phyloP scores from a whole-genome alignment of 345 rosid species.

The Erysimum cheiranthoides region DNA sequence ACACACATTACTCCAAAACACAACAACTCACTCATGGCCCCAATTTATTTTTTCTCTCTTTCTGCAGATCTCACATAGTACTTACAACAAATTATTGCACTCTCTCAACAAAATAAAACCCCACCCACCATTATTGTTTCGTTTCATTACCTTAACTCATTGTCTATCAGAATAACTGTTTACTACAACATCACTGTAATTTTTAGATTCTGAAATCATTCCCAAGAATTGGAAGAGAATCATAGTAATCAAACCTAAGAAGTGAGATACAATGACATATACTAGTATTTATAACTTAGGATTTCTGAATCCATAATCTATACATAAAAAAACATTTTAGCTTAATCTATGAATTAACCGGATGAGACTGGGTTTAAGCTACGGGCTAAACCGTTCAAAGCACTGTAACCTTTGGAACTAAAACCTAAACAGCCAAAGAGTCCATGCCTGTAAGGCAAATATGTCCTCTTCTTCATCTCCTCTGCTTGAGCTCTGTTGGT shows the following conservation, averaged over 20 bases:
- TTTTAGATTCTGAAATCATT: slow-evolving; percentile 25
- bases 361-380: slow-evolving; percentile 94
- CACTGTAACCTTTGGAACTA: slow-evolving; percentile 94
- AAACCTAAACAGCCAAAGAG: slow-evolving; percentile 96
- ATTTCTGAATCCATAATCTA: slow-evolving; percentile 13
- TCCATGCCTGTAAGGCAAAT: slow-evolving; percentile 92
- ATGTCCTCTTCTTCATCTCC: slow-evolving; percentile 96
- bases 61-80: slow-evolving; percentile 32
- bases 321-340: slow-evolving; percentile 26
- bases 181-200: slow-evolving; percentile 26
- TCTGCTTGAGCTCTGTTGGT: slow-evolving; percentile 91
- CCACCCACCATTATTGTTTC: slow-evolving; percentile 43
- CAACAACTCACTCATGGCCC: slow-evolving; percentile 41
- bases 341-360: slow-evolving; percentile 49
- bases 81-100: slow-evolving; percentile 27
- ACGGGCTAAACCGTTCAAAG: slow-evolving; percentile 85
- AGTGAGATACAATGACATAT: slow-evolving; percentile 23
- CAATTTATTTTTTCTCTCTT: slow-evolving; percentile 5
- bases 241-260: slow-evolving; percentile 29
- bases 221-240: slow-evolving; percentile 23
- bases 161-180: slow-evolving; percentile 8
- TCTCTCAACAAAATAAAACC: slow-evolving; percentile 25
- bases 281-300: slow-evolving; percentile 29
- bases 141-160: slow-evolving; percentile 27
- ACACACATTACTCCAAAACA: slow-evolving; percentile 39